These are phyloP conservation scores for Colletotrichum acutatum DNA, from an alignment of 2,329 filamentous ascomycete species.

Conservation along the genomic window DNA sequence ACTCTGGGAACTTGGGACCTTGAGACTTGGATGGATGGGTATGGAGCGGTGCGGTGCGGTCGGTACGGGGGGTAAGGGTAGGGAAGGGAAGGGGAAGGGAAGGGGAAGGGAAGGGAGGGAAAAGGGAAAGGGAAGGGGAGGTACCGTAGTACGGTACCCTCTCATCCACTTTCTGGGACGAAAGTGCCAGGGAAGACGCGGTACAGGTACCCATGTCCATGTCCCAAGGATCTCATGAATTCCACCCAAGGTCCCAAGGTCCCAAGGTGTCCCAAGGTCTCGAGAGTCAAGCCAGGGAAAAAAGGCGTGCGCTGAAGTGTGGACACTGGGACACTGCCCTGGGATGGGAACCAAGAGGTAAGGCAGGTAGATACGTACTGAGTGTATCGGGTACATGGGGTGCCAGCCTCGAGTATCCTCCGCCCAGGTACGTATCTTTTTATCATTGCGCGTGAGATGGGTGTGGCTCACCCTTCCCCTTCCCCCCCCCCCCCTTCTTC, in stretches of 20 bases:
- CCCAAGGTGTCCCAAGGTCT: neutral
- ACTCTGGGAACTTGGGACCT: slow-evolving; percentile 5
- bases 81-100: slow-evolving; percentile 1
- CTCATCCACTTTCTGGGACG: neutral
- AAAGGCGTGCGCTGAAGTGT: neutral
- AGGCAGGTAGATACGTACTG: neutral
- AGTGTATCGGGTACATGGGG: neutral
- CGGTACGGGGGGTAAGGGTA: slow-evolving; percentile 23
- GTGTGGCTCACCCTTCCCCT: neutral
- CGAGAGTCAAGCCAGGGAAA: neutral
- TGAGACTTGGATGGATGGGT: slow-evolving; percentile 12
- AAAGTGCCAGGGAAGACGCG: slow-evolving; percentile 9
- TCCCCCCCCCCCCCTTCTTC: too few relatives aligned
- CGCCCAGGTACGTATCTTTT: neutral
- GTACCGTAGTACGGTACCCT: neutral
- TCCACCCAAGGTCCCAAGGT: neutral
- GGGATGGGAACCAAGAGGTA: neutral
- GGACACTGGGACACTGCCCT: neutral
- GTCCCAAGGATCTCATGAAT: neutral
- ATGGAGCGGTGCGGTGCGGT: slow-evolving; percentile 31
- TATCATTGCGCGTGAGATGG: neutral
- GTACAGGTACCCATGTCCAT: neutral
- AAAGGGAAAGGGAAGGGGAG: neutral
- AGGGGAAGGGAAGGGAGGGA: neutral
- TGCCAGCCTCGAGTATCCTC: neutral